phyloP scores from a whole-genome alignment of 2,329 filamentous ascomycete species.

The Calonectria multiphialidica region DNA sequence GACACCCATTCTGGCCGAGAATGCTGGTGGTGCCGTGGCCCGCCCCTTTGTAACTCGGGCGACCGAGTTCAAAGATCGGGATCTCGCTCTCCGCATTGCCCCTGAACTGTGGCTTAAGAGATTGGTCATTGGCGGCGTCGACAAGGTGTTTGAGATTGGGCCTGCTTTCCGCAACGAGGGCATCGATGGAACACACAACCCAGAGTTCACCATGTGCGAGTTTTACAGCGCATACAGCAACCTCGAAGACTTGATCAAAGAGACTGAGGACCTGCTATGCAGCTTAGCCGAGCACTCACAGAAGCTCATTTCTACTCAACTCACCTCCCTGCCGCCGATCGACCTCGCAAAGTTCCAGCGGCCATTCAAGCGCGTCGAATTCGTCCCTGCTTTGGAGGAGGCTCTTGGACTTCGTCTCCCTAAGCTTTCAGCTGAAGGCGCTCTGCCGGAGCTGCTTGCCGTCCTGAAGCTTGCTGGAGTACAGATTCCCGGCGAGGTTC shows the following conservation, averaged over 20 bases:
- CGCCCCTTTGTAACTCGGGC: slow-evolving; percentile 86
- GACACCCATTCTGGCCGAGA: slow-evolving; percentile 87
- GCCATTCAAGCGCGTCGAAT: slow-evolving; percentile 79
- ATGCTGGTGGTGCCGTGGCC: slow-evolving; percentile 88
- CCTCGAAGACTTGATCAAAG: slow-evolving; percentile 78
- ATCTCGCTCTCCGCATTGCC: slow-evolving; percentile 86
- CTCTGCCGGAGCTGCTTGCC: slow-evolving; percentile 68
- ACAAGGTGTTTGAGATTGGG: slow-evolving; percentile 93
- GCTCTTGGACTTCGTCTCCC: slow-evolving; percentile 76
- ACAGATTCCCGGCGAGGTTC: slow-evolving; percentile 74
- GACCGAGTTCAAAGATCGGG: slow-evolving; percentile 79
- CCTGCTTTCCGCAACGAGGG: slow-evolving; percentile 94
- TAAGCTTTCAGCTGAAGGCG: slow-evolving; percentile 66
- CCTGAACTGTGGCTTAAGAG: slow-evolving; percentile 97
- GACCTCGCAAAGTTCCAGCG: slow-evolving; percentile 61
- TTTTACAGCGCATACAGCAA: slow-evolving; percentile 92
- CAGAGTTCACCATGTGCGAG: slow-evolving; percentile 97
- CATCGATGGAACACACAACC: slow-evolving; percentile 91
- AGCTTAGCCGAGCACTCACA: slow-evolving; percentile 67
- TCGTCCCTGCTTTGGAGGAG: slow-evolving; percentile 82
- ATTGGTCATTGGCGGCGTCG: slow-evolving; percentile 88
- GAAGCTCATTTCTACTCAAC: slow-evolving; percentile 57
- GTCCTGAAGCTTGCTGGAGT: slow-evolving; percentile 68
- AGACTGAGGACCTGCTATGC: slow-evolving; percentile 79
- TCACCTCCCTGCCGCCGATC: slow-evolving; percentile 60